Conservation (phyloP, 2,329 filamentous ascomycete genomes). For the Colletotrichum melonis region DNA sequence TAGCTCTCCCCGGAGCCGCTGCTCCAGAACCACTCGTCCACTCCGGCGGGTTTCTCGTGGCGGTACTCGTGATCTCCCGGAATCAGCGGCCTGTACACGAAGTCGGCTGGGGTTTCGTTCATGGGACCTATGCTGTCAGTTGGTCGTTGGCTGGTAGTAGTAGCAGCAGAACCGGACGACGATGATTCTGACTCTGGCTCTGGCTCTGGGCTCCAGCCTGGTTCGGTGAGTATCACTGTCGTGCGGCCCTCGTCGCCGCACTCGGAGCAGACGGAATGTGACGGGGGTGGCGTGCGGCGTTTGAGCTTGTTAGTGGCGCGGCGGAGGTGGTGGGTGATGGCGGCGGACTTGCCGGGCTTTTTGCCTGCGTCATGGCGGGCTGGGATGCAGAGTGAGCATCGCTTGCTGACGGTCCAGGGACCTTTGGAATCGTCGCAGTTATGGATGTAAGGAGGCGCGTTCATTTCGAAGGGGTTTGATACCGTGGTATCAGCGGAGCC, state of each 20-base stretch:
- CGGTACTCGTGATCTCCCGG: no score
- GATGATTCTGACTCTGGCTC: neutral
- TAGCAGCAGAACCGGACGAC: neutral
- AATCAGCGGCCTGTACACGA: neutral
- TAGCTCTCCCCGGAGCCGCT: neutral
- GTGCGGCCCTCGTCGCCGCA: slow-evolving; percentile 2
- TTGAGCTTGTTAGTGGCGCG: neutral
- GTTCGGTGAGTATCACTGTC: neutral
- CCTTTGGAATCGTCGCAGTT: neutral
- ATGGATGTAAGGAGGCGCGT: neutral
- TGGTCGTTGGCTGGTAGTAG: neutral
- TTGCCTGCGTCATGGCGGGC: neutral
- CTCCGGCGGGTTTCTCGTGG: no score
- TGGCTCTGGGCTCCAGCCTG: neutral
- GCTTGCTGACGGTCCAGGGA: neutral
- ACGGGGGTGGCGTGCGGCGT: neutral
- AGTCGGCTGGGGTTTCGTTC: slow-evolving; percentile 4
- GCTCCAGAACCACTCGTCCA: neutral
- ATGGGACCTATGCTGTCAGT: neutral
- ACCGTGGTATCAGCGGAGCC: neutral
- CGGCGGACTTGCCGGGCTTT: neutral
- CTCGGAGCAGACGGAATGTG: slow-evolving; percentile 1
- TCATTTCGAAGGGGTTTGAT: neutral
- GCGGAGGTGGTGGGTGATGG: neutral
- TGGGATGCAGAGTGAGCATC: neutral